Conservation (phyloP, 1,284 basidiomycete species). For the Grifola frondosa region DNA sequence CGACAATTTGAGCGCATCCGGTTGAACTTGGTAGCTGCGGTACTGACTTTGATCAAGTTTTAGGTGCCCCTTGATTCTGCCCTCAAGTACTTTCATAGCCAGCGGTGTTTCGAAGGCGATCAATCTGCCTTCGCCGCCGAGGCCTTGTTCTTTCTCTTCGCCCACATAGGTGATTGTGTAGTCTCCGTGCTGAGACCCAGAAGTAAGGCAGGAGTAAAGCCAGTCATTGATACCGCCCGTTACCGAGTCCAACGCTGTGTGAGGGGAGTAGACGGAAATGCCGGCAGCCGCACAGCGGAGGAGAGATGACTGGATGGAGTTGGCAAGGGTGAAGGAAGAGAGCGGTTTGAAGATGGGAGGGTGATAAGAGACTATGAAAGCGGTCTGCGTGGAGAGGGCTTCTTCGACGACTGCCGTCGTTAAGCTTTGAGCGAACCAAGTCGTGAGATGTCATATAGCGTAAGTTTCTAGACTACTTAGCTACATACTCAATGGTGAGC, state of each 20-base stretch:
- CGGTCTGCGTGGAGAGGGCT: slow-evolving; percentile 61
- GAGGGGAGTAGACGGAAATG: slow-evolving; percentile 85
- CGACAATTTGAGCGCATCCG: slow-evolving; percentile 1
- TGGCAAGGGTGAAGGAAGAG: slow-evolving; percentile 74
- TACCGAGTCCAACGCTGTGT: slow-evolving; percentile 83
- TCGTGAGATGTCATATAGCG: background rate
- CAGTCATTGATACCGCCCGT: slow-evolving; percentile 87
- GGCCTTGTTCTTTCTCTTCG: slow-evolving; percentile 23
- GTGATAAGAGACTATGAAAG: slow-evolving; percentile 84
- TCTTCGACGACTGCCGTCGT: slow-evolving; percentile 79
- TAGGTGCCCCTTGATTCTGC: slow-evolving; percentile 70
- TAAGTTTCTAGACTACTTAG: slow-evolving; percentile 5
- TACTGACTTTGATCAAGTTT: slow-evolving; percentile 57
- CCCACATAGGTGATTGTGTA: no score
- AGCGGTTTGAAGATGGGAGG: slow-evolving; percentile 86
- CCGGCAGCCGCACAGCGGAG: slow-evolving; percentile 79
- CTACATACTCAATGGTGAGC: slow-evolving; percentile 81
- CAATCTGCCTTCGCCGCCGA: slow-evolving; percentile 68
- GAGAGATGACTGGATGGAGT: slow-evolving; percentile 79
- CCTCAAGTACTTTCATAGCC: slow-evolving; percentile 57
- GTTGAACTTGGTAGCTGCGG: slow-evolving; percentile 2
- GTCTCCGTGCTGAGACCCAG: slow-evolving; percentile 4
- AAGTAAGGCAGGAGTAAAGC: slow-evolving; percentile 51
- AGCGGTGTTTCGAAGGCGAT: slow-evolving; percentile 60
- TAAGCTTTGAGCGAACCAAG: slow-evolving; percentile 46